Evolutionary conservation across 371 early-diverging fungal species (phyloP), one percentile per base, ranked within the genome.

Genomic region (Mucor velutinosus): DNA sequence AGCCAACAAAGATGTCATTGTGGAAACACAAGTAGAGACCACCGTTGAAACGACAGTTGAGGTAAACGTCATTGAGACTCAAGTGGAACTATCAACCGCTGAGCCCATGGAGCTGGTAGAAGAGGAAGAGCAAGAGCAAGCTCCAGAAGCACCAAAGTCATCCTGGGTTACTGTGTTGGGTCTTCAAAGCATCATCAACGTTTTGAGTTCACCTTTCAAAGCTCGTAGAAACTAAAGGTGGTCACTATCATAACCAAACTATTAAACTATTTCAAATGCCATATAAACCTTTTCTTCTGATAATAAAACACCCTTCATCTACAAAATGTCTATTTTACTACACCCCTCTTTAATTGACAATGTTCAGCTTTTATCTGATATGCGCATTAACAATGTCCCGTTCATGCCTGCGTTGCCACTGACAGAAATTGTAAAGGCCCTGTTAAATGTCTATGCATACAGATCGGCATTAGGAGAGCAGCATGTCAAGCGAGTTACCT

Each of bases 131-230:
- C 47, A 30, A 37, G 47, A 61, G 37, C 21, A 62, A 33, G 53
- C 15, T 8, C 53, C 47, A 15, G 45, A 32, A 27, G 17, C 55
- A 23, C 39, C 64, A 15, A 49, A 49, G 8, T 60, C 67, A 35
- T 69, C 69, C 25, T 63, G 62, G 62, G 55, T 59, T 23, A 23
- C 47, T 35, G 27, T 49, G 21, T 59, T 69, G n/a, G 59, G 69
- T n/a, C 63, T 65, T 47, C 58, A 56, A 39, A 45, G 32, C 29
- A 30, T 63, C 12, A 58, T 63, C 39, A 47, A 69, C 37, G 19
- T 58, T 4, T 49, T 69, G 39, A 62, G 57, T 21, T 63, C 63
- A 32, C 69, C 69, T 41, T 69, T 69, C 30, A 69, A 59, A 39
- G 30, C 64, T 51, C 58, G 58, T 47, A 65, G 25, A 58, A 39